Evolutionary conservation across 441 rosid species (phyloP), one percentile per base, ranked within the genome.

Genomic region (Syzygium malaccense): DNA sequence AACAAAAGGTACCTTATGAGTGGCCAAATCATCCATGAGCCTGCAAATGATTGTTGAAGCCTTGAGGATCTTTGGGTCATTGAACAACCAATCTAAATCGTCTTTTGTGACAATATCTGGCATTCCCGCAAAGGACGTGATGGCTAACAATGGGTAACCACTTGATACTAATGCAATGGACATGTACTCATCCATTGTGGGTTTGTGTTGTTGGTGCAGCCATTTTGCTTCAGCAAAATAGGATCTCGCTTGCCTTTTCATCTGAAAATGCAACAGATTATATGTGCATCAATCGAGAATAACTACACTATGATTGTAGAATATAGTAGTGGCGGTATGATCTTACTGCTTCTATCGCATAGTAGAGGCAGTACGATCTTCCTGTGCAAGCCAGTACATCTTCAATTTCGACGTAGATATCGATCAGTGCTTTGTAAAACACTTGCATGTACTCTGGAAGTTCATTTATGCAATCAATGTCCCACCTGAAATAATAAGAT

Each of bases 361-460:
- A 64, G 41, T 14, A 2, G 33, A 58, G 51, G 14, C 53, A 5
- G 64, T 64, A 85, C 10, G 37, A 85, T 64, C 23, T 60, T 66
- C 89, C 87, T 26, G 41, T 2, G 32, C 62, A 18, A 25, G 85
- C 37, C 64, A 88, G 20, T 28, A 28, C 6, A 37, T 32, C 53
- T 37, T 54, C 85, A 85, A 66, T 85, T 85, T 85, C 87, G 3
- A 51, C 20, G 1, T 58, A 88, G 10, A 64, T 28, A 33, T 64
- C 78, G 10, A 88, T 64, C 7, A 88, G 37, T 62, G 64, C 80
- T 79, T 85, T 64, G 33, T 51, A 88, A 55, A 58, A 54, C 30
- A 64, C 86, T 66, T 85, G 83, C 89, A 88, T 62, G 84, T 85
- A 88, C 53, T n/a, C 85, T 26, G 84, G 84, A 23, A 88, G 85